phyloP scores from a whole-genome alignment of 345 rosid species.

The Aquilaria yunnanensis region DNA sequence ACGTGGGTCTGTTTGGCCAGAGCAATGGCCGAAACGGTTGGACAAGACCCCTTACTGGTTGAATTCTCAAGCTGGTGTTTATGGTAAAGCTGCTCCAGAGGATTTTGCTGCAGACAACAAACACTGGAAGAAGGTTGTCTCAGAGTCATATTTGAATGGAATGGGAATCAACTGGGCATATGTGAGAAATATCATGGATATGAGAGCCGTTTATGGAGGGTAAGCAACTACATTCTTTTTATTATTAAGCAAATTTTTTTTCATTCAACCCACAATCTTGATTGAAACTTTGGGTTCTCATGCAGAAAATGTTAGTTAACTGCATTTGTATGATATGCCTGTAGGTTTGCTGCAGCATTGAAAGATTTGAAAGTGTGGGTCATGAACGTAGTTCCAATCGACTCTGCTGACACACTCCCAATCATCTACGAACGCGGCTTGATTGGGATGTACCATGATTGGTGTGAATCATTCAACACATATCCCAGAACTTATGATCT shows the following conservation, averaged over 20 bases:
- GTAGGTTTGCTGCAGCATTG: constrained; percentile 75
- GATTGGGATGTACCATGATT: constrained; percentile 85
- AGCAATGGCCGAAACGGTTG: constrained; percentile 60
- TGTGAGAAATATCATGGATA: constrained; percentile 84
- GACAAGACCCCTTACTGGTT: constrained; percentile 73
- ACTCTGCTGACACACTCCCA: constrained; percentile 78
- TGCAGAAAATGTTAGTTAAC: no score
- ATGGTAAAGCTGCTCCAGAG: constrained; percentile 61
- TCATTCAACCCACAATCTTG: background rate
- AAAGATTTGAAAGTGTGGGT: constrained; percentile 77
- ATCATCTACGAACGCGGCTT: constrained; percentile 85
- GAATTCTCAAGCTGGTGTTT: constrained; percentile 49
- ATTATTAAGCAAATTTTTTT: background rate
- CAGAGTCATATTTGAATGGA: constrained; percentile 47
- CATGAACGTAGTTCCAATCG: constrained; percentile 77
- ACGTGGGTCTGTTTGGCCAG: constrained; percentile 75
- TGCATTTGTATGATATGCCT: constrained; percentile 5
- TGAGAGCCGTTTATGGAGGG: constrained; percentile 97
- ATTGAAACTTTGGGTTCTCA: constrained; percentile 6
- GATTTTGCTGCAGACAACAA: constrained; percentile 59
- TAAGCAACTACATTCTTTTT: constrained; percentile 21
- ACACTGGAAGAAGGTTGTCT: constrained; percentile 62
- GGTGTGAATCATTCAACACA: constrained; percentile 88
- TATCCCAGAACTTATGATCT: constrained; percentile 89
- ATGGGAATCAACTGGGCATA: constrained; percentile 62